These are phyloP conservation scores for Hygrocybe coccinea DNA, from an alignment of 768 basidiomycete genomes.

Conservation along the genomic window DNA sequence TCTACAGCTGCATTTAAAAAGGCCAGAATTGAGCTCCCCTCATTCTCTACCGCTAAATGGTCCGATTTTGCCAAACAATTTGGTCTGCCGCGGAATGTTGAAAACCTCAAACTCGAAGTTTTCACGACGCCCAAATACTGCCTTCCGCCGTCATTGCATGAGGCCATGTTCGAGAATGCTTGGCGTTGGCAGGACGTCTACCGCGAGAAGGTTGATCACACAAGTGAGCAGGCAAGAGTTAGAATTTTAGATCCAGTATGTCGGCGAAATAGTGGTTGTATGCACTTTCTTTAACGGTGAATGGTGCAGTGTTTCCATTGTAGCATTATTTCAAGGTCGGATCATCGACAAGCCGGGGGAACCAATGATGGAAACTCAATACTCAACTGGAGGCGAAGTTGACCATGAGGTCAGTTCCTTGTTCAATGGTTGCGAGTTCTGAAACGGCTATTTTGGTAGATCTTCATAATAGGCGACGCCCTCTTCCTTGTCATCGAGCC, in stretches of 20 bases:
- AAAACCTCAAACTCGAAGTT: constrained; percentile 7
- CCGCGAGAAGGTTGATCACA: constrained; percentile 14
- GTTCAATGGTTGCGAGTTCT: background rate
- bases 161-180: constrained; percentile 16
- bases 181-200: constrained; percentile 18
- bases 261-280: constrained; percentile 3
- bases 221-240: constrained; percentile 14
- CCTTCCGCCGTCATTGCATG: constrained; percentile 16
- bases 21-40: background rate
- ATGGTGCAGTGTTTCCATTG: constrained; percentile 17
- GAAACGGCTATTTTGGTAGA: constrained; percentile 4
- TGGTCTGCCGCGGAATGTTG: constrained; percentile 7
- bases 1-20: constrained; percentile 1
- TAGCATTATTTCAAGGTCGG: constrained; percentile 21
- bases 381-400: constrained; percentile 16
- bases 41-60: constrained; percentile 12
- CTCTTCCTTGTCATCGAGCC: constrained; percentile 15
- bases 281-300: constrained; percentile 1
- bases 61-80: constrained; percentile 7
- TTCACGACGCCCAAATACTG: constrained; percentile 13
- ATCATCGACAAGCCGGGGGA: constrained; percentile 17
- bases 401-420: constrained; percentile 14
- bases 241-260: constrained; percentile 18
- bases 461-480: constrained; percentile 15
- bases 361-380: constrained; percentile 6